Percentiles rank a stretch among this genome's conserved stretches.
Conservation (phyloP, 306 rosid species). For the Pyrus communis region DNA sequence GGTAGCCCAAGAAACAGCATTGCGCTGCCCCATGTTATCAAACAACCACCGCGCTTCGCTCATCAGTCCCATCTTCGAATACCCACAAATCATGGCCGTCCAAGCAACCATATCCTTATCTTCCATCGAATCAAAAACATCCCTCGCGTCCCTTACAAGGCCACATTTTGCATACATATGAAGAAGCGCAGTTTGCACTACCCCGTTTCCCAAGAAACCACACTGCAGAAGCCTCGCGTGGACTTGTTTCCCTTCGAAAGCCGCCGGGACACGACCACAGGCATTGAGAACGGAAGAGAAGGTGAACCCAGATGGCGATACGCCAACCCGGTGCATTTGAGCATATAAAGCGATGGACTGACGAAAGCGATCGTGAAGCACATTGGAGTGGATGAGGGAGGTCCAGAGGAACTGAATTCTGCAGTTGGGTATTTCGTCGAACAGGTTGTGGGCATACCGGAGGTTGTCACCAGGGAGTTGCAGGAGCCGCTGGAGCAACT, state of each 20-base stretch:
- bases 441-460: constrained; percentile 49
- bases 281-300: constrained; percentile 62
- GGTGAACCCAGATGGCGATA: constrained; percentile 51
- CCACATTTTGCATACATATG: constrained; percentile 68
- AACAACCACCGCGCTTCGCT: constrained; percentile 49
- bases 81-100: constrained; percentile 67
- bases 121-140: constrained; percentile 43
- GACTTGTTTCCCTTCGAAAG: constrained; percentile 50
- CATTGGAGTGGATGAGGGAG: constrained; percentile 42
- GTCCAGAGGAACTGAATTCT: constrained; percentile 47
- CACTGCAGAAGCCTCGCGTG: constrained; percentile 35
- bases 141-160: constrained; percentile 38
- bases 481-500: constrained; percentile 27
- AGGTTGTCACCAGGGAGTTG: constrained; percentile 17
- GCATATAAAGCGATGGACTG: constrained; percentile 41
- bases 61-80: constrained; percentile 58
- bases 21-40: constrained; percentile 48
- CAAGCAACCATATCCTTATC: constrained; percentile 61
- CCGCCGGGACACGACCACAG: constrained; percentile 36
- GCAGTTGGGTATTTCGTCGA: constrained; percentile 45
- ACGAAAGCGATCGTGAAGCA: constrained; percentile 20
- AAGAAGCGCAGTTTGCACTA: constrained; percentile 57
- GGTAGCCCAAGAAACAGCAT: constrained; percentile 51
- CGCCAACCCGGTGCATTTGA: constrained; percentile 45
- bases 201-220: constrained; percentile 45